Base-by-base conservation (phyloP, 805 yeast genomes). In the Kregervanrija delftensis region DNA sequence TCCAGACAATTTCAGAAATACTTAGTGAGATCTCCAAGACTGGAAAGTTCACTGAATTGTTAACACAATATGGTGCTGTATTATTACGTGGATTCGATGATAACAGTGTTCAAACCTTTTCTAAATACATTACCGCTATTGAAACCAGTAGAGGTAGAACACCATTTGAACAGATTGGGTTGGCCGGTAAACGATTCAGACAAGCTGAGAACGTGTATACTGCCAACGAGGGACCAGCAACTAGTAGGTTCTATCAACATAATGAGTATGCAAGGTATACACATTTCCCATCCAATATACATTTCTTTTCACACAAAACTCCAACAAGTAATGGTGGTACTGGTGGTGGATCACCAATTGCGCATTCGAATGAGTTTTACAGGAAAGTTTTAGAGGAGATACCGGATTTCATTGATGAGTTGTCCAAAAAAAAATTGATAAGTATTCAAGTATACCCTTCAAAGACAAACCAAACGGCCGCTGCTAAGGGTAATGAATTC, bases 101-200 rank as follows among this genome's bases (percentile, higher is more conserved):
- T n/a, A 35, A 30, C n/a, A 13, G 28, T 4, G 15, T 17, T 16
- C 30, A 35, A 30, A 28, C 39, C 2, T 41, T 41, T 30, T 35
- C 39, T 2, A 30, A 30, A 30, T 41, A 32, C 12, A 13, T 41
- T n/a, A 41, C 39, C 1, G 30, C 44, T 8, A 41, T 41, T 14
- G 44, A 35, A 35, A 12, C 16, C 6, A 35, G 30, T 5, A 22
- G 39, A 13, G 35, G 35, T n/a, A 35, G 32, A 34, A 35, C 34
- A 9, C 44, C 44, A 33, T 41, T 41, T 41, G 44, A 35, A 13
- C 44, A 41, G 10, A 41, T 35, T 15, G 44, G 44, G 12, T 34
- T 35, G 13, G 39, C 44, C 2, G 44, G 39, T 10, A 35, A 41
- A 35, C 28, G 44, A 35, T 28, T 30, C 22, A 12, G 15, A 14